phyloP scores from a whole-genome alignment of 2,329 filamentous ascomycete genomes.

The Aspergillus ochraceoroseus region DNA sequence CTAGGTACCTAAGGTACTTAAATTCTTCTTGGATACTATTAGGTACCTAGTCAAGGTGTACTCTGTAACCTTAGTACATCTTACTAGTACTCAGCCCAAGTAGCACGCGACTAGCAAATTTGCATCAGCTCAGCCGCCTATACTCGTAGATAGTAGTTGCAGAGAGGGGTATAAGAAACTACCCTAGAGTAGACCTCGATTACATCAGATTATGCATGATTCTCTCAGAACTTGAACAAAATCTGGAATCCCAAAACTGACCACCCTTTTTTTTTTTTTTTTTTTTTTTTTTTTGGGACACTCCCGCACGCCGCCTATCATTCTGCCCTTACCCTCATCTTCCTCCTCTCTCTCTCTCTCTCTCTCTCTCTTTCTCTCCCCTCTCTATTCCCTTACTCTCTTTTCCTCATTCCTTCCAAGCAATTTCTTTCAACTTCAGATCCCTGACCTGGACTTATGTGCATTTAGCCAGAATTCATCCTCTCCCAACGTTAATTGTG shows the following conservation, averaged over 20 bases:
- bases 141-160: too few species aligned
- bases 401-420: slow-evolving; percentile 7
- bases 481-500: slow-evolving; percentile 19
- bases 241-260: too few species aligned
- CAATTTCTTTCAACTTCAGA: slow-evolving; percentile 10
- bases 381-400: slow-evolving; percentile 26
- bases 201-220: too few species aligned
- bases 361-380: slow-evolving; percentile 26
- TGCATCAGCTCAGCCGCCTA: too few species aligned
- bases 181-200: too few species aligned
- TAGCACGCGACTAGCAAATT: slow-evolving; percentile 15
- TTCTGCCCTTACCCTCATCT: slow-evolving; percentile 21
- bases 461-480: slow-evolving; percentile 12
- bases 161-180: too few species aligned
- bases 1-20: too few species aligned
- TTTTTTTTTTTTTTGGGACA: slow-evolving; percentile 14
- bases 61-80: too few species aligned
- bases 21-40: too few species aligned
- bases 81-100: slow-evolving; percentile 10
- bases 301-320: slow-evolving; percentile 22
- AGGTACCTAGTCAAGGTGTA: too few species aligned
- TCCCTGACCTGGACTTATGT: slow-evolving; percentile 12
- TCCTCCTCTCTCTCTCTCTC: slow-evolving; percentile 21
- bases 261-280: too few species aligned
- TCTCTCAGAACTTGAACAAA: too few species aligned